Conservation (phyloP, 495 filamentous ascomycete species). For the Xylaria nigripes region DNA sequence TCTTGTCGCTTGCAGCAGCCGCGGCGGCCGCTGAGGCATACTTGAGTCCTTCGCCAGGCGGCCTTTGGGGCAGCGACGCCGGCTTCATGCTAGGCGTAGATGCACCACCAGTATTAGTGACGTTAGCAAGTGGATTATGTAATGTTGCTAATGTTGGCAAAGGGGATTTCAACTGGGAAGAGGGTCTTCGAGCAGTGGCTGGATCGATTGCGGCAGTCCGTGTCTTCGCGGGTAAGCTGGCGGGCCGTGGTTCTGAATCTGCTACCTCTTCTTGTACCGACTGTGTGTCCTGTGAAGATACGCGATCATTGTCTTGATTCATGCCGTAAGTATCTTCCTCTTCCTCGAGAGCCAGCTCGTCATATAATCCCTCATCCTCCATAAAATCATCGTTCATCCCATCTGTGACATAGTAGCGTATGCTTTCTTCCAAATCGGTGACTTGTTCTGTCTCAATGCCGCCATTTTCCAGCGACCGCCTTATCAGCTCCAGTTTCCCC, state of each 20-base stretch:
- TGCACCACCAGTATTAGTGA: constrained; percentile 49
- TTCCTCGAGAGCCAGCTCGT: constrained; percentile 84
- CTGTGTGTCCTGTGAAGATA: constrained; percentile 91
- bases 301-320: constrained; percentile 69
- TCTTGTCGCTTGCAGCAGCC: constrained; percentile 87
- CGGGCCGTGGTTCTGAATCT: constrained; percentile 53
- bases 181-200: constrained; percentile 62
- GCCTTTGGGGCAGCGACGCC: constrained; percentile 73
- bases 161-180: constrained; percentile 87
- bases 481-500: constrained; percentile 81
- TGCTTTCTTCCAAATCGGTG: constrained; percentile 77
- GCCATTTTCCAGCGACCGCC: constrained; percentile 86
- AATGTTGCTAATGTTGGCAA: constrained; percentile 84
- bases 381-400: constrained; percentile 80
- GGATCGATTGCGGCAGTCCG: constrained; percentile 44
- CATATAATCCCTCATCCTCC: constrained; percentile 87
- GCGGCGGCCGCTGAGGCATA: constrained; percentile 95
- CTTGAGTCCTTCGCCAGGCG: constrained; percentile 83
- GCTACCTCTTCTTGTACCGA: constrained; percentile 78
- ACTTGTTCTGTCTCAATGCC: constrained; percentile 80
- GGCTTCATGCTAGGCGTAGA: constrained; percentile 68
- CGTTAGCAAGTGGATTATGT: constrained; percentile 56
- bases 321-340: constrained; percentile 83
- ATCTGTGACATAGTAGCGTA: constrained; percentile 89
- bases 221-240: constrained; percentile 43